Conservation (phyloP, 202 grass and related monocot genomes). For the Panicum virgatum region DNA sequence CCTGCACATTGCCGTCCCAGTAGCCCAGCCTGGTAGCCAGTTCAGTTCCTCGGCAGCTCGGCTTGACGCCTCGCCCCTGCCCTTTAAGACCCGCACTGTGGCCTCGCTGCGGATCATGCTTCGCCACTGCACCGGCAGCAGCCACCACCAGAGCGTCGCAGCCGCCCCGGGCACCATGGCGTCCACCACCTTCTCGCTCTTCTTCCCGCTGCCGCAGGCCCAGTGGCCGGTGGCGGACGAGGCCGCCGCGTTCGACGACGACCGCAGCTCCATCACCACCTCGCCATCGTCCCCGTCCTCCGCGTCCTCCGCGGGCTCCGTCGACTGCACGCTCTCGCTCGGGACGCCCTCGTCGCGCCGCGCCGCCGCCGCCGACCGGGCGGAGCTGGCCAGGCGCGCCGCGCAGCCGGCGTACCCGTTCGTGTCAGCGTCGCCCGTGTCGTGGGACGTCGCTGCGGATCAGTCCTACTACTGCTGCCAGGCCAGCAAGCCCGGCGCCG, state of each 20-base stretch:
- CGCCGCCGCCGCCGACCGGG: not conserved
- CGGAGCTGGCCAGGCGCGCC: not conserved
- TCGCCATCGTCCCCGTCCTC: constrained; percentile 43
- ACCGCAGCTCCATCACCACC: constrained; percentile 43
- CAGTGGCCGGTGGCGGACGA: not conserved
- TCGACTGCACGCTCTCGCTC: constrained; percentile 80
- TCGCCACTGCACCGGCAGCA: constrained; percentile 22
- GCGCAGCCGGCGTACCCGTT: not conserved
- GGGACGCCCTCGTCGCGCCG: constrained; percentile 61
- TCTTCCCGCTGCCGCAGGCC: constrained; percentile 38
- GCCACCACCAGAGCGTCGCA: not conserved
- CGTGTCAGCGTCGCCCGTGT: not conserved
- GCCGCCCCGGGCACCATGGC: not conserved
- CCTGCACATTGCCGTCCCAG: not conserved
- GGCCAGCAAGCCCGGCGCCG: not conserved
- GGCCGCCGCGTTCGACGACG: constrained; percentile 17
- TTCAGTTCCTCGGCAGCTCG: not conserved
- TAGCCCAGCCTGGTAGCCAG: not conserved
- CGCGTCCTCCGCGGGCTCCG: constrained; percentile 36
- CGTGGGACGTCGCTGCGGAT: constrained; percentile 22
- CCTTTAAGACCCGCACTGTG: constrained; percentile 24
- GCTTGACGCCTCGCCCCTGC: not conserved
- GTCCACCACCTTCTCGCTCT: constrained; percentile 55
- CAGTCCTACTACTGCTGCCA: constrained; percentile 23
- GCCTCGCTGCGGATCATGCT: constrained; percentile 26